Evolutionary conservation across 1,139 yeast genomes (phyloP).

Genomic region (Torulaspora pretoriensis): DNA sequence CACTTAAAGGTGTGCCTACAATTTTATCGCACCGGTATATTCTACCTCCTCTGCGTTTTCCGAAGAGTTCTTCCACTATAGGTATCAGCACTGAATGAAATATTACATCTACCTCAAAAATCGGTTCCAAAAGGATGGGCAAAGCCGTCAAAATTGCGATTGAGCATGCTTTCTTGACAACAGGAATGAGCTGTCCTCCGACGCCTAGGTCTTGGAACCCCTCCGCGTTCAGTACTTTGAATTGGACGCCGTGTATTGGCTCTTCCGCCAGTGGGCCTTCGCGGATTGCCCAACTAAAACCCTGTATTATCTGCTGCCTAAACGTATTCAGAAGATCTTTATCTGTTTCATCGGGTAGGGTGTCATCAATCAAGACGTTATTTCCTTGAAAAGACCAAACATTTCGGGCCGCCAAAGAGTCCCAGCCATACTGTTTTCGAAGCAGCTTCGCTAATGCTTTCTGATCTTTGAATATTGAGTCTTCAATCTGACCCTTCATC

Average conservation of each 20-base stretch:
- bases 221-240: constrained; percentile 62
- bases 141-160: constrained; percentile 73
- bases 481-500: constrained; percentile 46
- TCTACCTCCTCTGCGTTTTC: constrained; percentile 62
- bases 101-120: constrained; percentile 58
- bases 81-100: constrained; percentile 49
- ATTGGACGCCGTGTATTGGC: constrained; percentile 65
- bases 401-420: constrained; percentile 75
- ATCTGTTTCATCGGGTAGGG: constrained; percentile 68
- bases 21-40: constrained; percentile 52
- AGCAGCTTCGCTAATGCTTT: constrained; percentile 51
- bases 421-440: constrained; percentile 67
- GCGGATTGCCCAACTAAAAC: constrained; percentile 76
- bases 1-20: constrained; percentile 69
- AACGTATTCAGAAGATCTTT: constrained; percentile 43
- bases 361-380: constrained; percentile 72
- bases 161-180: constrained; percentile 80
- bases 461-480: constrained; percentile 37
- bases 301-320: constrained; percentile 59
- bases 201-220: constrained; percentile 47
- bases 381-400: constrained; percentile 65
- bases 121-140: constrained; percentile 81
- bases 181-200: constrained; percentile 71
- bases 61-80: constrained; percentile 50
- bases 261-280: constrained; percentile 94